Evolutionary conservation across 345 rosid species (phyloP).

Genomic region (Eucalyptus curtisii): DNA sequence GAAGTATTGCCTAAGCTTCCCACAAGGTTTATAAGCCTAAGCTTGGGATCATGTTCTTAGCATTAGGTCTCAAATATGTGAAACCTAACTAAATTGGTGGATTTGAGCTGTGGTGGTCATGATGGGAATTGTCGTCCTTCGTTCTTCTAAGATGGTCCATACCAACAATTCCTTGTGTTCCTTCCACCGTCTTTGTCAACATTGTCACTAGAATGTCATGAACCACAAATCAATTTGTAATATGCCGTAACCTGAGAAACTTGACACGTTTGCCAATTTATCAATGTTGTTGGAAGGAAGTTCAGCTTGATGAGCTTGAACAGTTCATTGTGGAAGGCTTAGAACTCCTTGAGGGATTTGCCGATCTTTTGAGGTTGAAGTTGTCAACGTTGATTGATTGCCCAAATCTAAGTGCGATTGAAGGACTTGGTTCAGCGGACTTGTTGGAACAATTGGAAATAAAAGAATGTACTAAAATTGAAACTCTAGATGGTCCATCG

Average conservation of each 20-base stretch:
- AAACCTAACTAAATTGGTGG: not conserved
- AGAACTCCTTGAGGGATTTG: not conserved
- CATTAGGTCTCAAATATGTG: not conserved
- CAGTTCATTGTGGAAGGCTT: not conserved
- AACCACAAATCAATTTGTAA: not conserved
- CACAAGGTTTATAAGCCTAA: not conserved
- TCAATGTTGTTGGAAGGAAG: not conserved
- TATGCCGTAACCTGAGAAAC: not conserved
- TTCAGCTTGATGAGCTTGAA: not conserved
- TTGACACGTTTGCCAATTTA: not conserved
- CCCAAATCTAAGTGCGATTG: not conserved
- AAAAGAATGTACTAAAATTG: not conserved
- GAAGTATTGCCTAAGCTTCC: not conserved
- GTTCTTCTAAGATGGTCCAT: not conserved
- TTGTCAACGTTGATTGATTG: not conserved
- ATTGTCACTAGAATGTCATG: not conserved
- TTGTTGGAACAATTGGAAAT: not conserved
- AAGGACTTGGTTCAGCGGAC: not conserved
- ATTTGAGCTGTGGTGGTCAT: not conserved
- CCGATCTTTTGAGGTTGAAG: not conserved
- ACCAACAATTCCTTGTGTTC: not conserved
- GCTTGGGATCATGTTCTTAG: not conserved
- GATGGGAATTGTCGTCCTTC: not conserved
- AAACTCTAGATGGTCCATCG: not conserved
- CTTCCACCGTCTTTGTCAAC: not conserved